Percentiles rank a stretch among this genome's conserved stretches.
Evolutionary conservation across 805 yeast species (phyloP).

Genomic region (Candida bentonensis): DNA sequence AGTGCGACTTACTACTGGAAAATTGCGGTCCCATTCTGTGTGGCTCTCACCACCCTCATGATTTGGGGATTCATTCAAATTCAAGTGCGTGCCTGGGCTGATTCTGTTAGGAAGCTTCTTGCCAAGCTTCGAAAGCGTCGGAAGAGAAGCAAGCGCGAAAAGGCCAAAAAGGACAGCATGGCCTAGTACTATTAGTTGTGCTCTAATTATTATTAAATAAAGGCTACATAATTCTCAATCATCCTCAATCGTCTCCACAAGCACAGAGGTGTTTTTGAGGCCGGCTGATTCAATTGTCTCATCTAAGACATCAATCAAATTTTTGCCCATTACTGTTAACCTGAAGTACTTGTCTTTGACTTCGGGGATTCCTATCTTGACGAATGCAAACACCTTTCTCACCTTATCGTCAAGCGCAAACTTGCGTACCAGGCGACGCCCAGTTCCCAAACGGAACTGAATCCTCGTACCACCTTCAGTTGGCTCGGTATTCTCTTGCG

Average conservation of each 20-base stretch:
- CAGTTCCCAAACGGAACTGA: slow-evolving; percentile 80
- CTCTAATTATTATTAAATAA: background rate
- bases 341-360: slow-evolving; percentile 35
- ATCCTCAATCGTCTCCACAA: slow-evolving; percentile 37
- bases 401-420: slow-evolving; percentile 50
- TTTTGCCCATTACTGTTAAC: slow-evolving; percentile 41
- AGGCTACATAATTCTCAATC: too few relatives aligned
- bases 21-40: slow-evolving; percentile 27
- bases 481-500: slow-evolving; percentile 53
- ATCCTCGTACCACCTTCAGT: slow-evolving; percentile 46
- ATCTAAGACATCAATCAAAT: slow-evolving; percentile 40
- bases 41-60: slow-evolving; percentile 16
- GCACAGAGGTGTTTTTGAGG: slow-evolving; percentile 64
- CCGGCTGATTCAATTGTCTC: slow-evolving; percentile 59
- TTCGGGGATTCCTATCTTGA: slow-evolving; percentile 43
- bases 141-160: background rate
- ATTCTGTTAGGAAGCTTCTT: background rate
- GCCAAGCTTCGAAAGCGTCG: slow-evolving; percentile 11
- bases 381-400: slow-evolving; percentile 42
- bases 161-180: background rate
- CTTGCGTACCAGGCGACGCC: slow-evolving; percentile 65
- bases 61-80: slow-evolving; percentile 11
- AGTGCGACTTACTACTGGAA: slow-evolving; percentile 34
- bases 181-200: background rate
- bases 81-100: background rate